Conservation (phyloP, 1,139 yeast species). For the Wickerhamomyces sp. region DNA sequence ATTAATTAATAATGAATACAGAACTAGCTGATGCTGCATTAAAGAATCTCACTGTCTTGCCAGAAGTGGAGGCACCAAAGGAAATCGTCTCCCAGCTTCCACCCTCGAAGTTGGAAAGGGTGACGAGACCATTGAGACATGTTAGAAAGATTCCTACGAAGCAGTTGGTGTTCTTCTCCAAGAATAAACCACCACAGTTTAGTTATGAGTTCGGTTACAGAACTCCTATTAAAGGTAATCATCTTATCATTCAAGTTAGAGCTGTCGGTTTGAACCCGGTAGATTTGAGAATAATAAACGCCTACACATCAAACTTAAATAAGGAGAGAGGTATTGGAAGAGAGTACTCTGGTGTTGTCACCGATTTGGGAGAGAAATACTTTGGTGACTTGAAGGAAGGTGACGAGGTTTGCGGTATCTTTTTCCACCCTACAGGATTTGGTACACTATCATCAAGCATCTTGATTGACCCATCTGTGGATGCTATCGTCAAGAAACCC, state of each 20-base stretch:
- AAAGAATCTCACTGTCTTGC: slow-evolving; percentile 2
- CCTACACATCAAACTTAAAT: slow-evolving; percentile 31
- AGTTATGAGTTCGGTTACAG: slow-evolving; percentile 35
- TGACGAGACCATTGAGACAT: slow-evolving; percentile 37
- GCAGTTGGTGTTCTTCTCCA: slow-evolving; percentile 30
- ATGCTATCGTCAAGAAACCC: slow-evolving; percentile 43
- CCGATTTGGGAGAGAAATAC: slow-evolving; percentile 48
- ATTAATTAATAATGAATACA: neutral
- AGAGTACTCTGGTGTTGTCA: slow-evolving; percentile 65
- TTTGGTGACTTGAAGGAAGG: slow-evolving; percentile 42
- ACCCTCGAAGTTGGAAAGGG: slow-evolving; percentile 25
- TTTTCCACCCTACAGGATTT: slow-evolving; percentile 36
- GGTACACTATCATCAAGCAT: slow-evolving; percentile 55
- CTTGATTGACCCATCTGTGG: slow-evolving; percentile 36
- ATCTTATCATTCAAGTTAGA: slow-evolving; percentile 52
- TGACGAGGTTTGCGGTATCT: slow-evolving; percentile 60
- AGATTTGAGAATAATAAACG: slow-evolving; percentile 47
- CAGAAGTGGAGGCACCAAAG: slow-evolving; percentile 13
- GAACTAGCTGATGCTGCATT: slow-evolving; percentile 2
- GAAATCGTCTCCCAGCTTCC: slow-evolving; percentile 8
- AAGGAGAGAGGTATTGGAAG: slow-evolving; percentile 56
- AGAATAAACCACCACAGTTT: slow-evolving; percentile 31
- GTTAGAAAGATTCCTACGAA: slow-evolving; percentile 34
- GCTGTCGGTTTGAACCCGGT: slow-evolving; percentile 66
- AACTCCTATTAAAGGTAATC: slow-evolving; percentile 37